These are phyloP conservation scores for Colletotrichum sp. DNA, from an alignment of 2,329 filamentous ascomycete genomes.

Conservation along the genomic window DNA sequence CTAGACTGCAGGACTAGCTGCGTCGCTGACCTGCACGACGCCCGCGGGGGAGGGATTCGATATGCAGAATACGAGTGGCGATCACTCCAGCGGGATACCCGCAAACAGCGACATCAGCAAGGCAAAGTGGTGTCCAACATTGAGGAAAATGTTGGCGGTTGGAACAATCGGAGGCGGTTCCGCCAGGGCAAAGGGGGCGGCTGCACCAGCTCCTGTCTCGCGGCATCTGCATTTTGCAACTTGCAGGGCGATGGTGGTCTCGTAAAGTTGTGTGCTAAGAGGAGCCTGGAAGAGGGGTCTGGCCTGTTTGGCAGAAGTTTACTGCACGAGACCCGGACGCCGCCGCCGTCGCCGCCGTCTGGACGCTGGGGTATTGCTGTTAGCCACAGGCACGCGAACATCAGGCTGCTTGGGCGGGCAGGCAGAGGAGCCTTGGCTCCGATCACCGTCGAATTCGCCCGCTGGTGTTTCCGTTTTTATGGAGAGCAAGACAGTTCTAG, in stretches of 20 bases:
- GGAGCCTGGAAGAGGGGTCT: neutral
- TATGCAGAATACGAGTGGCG: constrained; percentile 22
- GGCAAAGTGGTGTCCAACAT: neutral
- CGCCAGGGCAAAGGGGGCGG: neutral
- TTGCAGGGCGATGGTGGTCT: neutral
- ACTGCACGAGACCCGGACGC: neutral
- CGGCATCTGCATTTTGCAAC: neutral
- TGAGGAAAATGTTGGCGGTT: neutral
- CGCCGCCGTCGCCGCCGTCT: neutral
- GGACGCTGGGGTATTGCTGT: neutral
- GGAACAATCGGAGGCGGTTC: neutral
- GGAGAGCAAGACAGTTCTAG: constrained; percentile 8
- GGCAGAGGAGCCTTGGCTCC: neutral
- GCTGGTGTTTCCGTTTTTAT: neutral
- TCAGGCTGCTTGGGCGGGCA: neutral
- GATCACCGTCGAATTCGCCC: neutral
- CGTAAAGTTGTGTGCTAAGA: constrained; percentile 1
- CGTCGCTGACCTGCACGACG: constrained; percentile 1
- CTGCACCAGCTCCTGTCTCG: neutral
- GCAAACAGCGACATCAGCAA: neutral
- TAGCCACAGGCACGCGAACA: neutral
- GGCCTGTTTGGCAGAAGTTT: neutral
- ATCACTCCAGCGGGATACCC: constrained; percentile 8
- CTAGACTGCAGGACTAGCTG: constrained; percentile 14
- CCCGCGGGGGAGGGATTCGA: neutral